phyloP scores from a whole-genome alignment of 805 yeast genomes.

The Dipodascus albidus region DNA sequence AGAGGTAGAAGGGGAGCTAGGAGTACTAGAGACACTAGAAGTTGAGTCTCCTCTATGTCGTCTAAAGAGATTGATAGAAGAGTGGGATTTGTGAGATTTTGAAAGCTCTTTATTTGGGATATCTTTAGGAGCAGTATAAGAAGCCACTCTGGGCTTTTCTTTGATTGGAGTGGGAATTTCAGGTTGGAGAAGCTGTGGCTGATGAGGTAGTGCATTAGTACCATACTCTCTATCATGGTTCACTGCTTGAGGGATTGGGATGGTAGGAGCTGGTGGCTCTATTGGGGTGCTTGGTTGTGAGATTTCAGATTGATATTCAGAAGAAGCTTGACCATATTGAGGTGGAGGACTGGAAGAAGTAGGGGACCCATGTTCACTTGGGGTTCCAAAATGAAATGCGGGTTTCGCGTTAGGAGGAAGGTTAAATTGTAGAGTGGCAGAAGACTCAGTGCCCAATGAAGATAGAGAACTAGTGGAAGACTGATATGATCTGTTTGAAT shows the following conservation, averaged over 20 bases:
- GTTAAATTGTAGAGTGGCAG: neutral
- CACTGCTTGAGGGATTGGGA: constrained; percentile 1
- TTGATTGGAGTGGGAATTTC: neutral
- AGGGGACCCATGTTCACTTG: constrained; percentile 2
- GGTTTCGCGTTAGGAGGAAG: neutral
- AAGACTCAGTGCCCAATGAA: neutral
- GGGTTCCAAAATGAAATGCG: constrained; percentile 1
- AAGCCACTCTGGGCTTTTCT: neutral
- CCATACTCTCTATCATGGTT: neutral
- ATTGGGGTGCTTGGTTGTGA: neutral
- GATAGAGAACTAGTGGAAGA: neutral
- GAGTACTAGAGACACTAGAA: constrained; percentile 23
- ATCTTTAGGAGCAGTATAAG: neutral
- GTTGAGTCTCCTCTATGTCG: constrained; percentile 15
- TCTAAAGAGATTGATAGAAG: constrained; percentile 1
- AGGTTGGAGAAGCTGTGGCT: neutral
- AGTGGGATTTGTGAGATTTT: neutral
- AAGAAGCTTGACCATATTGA: neutral
- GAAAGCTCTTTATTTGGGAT: neutral
- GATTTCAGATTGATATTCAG: neutral
- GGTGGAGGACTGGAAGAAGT: neutral
- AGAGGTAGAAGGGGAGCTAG: constrained; percentile 31
- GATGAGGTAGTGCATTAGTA: no score
- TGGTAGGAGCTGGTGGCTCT: neutral
- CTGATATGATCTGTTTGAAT: neutral